Percentiles rank a stretch among this genome's conserved stretches.
Conservation (phyloP, 2,329 filamentous ascomycete species). For the Colletotrichum tropicale region DNA sequence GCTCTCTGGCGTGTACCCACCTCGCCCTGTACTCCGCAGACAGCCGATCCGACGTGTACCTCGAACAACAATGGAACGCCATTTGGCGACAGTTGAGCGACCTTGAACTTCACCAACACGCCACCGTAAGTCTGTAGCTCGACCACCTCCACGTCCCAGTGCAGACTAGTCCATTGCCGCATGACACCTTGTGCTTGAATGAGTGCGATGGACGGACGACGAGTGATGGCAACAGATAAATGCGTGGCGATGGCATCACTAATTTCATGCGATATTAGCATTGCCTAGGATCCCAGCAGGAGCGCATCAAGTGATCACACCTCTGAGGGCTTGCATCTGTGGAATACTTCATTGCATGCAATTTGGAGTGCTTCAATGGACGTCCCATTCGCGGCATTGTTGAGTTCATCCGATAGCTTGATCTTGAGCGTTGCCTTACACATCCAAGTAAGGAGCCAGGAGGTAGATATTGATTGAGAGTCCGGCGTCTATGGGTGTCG, state of each 20-base stretch:
- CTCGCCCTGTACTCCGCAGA: neutral
- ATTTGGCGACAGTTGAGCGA: neutral
- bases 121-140: neutral
- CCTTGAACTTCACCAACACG: neutral
- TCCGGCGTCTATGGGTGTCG: neutral
- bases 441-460: neutral
- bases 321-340: neutral
- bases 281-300: neutral
- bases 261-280: neutral
- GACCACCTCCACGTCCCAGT: neutral
- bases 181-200: neutral
- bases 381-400: neutral
- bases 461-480: neutral
- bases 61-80: neutral
- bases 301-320: neutral
- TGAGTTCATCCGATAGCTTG: fast-evolving
- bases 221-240: neutral
- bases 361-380: neutral
- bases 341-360: neutral
- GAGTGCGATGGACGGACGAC: neutral
- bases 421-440: fast-evolving
- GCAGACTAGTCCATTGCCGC: neutral
- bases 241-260: neutral
- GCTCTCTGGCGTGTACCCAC: neutral
- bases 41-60: neutral